Evolutionary conservation across 352 stramenopile species (phyloP).

Genomic region (Phytophthora quininea): DNA sequence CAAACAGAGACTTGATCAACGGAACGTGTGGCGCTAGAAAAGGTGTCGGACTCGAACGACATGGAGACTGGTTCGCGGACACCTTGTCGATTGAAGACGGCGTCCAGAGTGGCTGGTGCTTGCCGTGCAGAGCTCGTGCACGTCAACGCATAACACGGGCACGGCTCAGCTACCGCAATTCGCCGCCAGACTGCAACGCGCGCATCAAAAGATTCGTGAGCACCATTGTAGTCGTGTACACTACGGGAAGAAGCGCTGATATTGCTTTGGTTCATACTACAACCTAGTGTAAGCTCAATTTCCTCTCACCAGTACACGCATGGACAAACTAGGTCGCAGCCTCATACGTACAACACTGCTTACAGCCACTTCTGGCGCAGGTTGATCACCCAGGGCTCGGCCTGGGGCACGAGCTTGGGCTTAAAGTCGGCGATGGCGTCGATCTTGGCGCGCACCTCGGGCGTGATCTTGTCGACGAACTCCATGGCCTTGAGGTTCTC

Average conservation of each 20-base stretch:
- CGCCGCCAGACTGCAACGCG: background rate
- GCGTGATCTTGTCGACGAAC: constrained; percentile 57
- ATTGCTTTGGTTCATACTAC: background rate
- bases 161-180: background rate
- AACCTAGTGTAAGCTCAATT: background rate
- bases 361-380: constrained; percentile 34
- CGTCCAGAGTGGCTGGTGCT: background rate
- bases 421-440: constrained; percentile 53
- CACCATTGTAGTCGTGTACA: background rate
- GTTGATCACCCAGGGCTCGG: constrained; percentile 29
- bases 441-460: constrained; percentile 57
- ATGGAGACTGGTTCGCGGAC: background rate
- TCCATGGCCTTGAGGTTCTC: constrained; percentile 62
- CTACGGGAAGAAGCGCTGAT: background rate
- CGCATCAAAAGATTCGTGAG: background rate
- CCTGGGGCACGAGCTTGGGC: constrained; percentile 31
- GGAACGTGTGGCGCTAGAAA: background rate
- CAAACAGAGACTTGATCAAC: background rate
- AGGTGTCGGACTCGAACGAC: background rate
- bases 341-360: background rate
- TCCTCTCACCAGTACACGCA: background rate
- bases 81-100: background rate
- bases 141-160: background rate
- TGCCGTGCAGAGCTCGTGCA: background rate
- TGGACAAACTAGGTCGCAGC: background rate